phyloP scores from a whole-genome alignment of 106 monocot species.

The Hemerocallis citrina region DNA sequence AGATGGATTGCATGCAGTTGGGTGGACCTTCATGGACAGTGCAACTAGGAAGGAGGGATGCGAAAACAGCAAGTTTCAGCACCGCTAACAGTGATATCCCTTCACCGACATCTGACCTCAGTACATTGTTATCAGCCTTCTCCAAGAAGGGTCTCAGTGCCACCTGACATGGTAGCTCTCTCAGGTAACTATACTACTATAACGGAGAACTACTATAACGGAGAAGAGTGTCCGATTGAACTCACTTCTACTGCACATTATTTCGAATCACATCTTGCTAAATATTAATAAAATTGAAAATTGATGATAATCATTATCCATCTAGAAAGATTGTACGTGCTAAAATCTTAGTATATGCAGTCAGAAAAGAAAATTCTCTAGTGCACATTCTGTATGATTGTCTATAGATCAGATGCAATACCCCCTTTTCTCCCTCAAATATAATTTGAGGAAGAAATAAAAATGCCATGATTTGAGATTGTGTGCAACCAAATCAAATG shows the following conservation, averaged over 20 bases:
- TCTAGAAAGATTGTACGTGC: too few relatives aligned
- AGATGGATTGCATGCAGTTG: slow-evolving; percentile 26
- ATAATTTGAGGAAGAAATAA: too few relatives aligned
- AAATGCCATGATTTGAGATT: too few relatives aligned
- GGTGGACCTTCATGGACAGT: slow-evolving; percentile 72
- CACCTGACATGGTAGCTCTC: slow-evolving; percentile 44
- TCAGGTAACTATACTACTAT: slow-evolving; percentile 23
- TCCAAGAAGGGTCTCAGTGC: slow-evolving; percentile 36
- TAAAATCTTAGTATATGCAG: not conserved
- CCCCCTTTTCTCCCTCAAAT: too few relatives aligned
- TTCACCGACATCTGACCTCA: slow-evolving; percentile 21
- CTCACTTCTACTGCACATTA: not conserved
- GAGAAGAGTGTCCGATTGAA: not conserved
- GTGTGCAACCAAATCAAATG: too few relatives aligned
- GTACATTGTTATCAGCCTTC: slow-evolving; percentile 23
- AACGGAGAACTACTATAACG: not conserved
- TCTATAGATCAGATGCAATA: too few relatives aligned
- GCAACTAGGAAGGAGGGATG: slow-evolving; percentile 57
- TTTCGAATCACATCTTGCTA: not conserved
- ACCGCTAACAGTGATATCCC: slow-evolving; percentile 59
- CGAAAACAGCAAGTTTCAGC: slow-evolving; percentile 56
- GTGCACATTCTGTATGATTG: too few relatives aligned
- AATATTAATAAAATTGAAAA: too few relatives aligned
- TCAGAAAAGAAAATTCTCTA: not conserved
- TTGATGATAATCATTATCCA: too few relatives aligned